phyloP scores from a whole-genome alignment of 805 yeast genomes.

The Diddensiella santjacobensis region DNA sequence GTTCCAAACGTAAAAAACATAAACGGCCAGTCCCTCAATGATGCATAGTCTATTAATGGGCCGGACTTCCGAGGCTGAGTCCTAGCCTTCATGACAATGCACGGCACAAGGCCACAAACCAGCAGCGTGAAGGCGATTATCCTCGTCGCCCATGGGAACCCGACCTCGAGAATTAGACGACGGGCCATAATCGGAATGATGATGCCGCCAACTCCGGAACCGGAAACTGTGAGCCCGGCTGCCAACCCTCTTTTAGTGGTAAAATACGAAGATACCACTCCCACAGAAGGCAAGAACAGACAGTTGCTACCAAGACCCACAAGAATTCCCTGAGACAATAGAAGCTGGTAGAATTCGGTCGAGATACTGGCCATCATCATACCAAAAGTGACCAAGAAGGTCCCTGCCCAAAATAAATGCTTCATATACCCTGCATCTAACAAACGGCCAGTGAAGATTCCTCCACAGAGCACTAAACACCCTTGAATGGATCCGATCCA shows the following conservation, averaged over 20 bases:
- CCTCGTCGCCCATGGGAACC: conserved; percentile 49
- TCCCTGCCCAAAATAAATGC: conserved; percentile 24
- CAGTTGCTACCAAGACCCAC: conserved; percentile 44
- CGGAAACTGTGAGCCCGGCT: conserved; percentile 44
- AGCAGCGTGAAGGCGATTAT: conserved; percentile 41
- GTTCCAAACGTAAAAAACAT: conserved; percentile 21
- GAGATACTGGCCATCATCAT: conserved; percentile 36
- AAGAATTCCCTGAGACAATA: conserved; percentile 49
- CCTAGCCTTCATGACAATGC: conserved; percentile 24
- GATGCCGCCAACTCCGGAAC: conserved; percentile 50
- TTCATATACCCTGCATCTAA: conserved; percentile 29
- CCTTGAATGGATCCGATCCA: conserved; percentile 36
- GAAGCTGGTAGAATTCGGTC: conserved; percentile 44
- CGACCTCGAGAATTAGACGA: conserved; percentile 39
- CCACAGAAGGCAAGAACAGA: conserved; percentile 43
- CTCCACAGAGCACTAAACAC: conserved; percentile 23
- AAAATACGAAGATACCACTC: conserved; percentile 46
- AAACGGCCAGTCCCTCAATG: conserved; percentile 22
- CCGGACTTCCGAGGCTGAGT: conserved; percentile 28
- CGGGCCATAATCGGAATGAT: conserved; percentile 47
- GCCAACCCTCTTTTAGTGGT: conserved; percentile 41
- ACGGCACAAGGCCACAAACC: conserved; percentile 26
- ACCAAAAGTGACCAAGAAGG: conserved; percentile 27
- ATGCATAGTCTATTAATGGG: conserved; percentile 21
- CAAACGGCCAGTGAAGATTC: conserved; percentile 30